Evolutionary conservation across 306 rosid species (phyloP).

Genomic region (Inga leiocalycina): DNA sequence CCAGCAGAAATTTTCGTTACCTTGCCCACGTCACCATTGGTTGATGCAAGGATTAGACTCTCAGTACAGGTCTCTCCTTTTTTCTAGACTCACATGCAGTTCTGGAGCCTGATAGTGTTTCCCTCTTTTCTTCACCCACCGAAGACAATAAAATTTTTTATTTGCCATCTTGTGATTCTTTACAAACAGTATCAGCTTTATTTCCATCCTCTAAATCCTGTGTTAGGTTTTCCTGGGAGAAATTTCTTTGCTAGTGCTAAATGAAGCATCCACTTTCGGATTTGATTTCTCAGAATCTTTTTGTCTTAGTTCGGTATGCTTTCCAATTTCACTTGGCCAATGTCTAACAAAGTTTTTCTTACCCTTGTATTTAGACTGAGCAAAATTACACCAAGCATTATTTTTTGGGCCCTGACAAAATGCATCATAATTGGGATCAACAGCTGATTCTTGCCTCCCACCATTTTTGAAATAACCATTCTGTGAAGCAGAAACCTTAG

Average conservation of each 20-base stretch:
- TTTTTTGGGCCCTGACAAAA: constrained; percentile 36
- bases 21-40: constrained; percentile 44
- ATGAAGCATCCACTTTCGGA: constrained; percentile 42
- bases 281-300: constrained; percentile 45
- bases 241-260: constrained; percentile 37
- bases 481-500: constrained; percentile 47
- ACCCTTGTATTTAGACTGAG: constrained; percentile 41
- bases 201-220: constrained; percentile 47
- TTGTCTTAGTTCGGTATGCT: constrained; percentile 39
- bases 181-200: constrained; percentile 33
- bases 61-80: constrained; percentile 42
- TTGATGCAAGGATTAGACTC: constrained; percentile 38
- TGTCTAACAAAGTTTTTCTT: constrained; percentile 40
- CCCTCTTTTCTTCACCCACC: constrained; percentile 45
- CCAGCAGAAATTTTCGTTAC: constrained; percentile 38
- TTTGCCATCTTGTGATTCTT: constrained; percentile 46
- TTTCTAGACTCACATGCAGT: constrained; percentile 42
- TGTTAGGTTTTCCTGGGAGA: constrained; percentile 34
- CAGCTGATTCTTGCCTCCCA: constrained; percentile 40
- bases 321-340: constrained; percentile 44
- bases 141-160: constrained; percentile 41
- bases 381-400: constrained; percentile 35
- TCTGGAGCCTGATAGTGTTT: constrained; percentile 34
- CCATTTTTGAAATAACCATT: constrained; percentile 48
- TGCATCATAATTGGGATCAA: constrained; percentile 41